Percentiles rank a stretch among this genome's conserved stretches.
phyloP scores from a whole-genome alignment of 2,329 filamentous ascomycete genomes.

The Emergomyces orientalis region DNA sequence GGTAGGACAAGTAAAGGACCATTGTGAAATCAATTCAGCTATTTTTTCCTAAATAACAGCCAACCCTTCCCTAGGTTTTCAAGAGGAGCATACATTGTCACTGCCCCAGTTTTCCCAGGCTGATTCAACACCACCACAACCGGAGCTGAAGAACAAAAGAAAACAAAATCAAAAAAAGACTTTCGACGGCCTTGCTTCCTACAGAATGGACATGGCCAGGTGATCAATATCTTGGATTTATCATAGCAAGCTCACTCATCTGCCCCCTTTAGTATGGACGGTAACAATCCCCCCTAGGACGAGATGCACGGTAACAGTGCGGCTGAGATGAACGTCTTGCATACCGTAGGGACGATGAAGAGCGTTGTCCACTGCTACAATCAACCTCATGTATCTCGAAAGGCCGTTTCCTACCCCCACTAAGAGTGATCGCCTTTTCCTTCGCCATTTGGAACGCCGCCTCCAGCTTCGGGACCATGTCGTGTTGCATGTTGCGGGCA shows the following conservation, averaged over 20 bases:
- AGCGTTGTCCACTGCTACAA: background rate
- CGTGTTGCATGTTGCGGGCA: conserved; percentile 20
- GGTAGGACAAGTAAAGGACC: too few species aligned
- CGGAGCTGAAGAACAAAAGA: background rate
- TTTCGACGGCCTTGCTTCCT: background rate
- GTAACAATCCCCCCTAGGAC: background rate
- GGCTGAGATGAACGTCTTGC: background rate
- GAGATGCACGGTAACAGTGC: background rate
- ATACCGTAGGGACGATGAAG: background rate
- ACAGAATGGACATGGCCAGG: background rate
- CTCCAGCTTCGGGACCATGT: conserved; percentile 27
- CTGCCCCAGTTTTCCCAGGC: too few species aligned
- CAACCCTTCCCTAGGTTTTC: background rate
- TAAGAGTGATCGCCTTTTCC: conserved; percentile 27
- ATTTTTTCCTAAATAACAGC: background rate
- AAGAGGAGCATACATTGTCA: too few species aligned
- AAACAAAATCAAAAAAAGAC: background rate
- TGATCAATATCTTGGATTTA: background rate
- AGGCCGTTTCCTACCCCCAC: conserved; percentile 32
- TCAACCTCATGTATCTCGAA: conserved; percentile 15
- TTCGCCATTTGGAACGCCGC: conserved; percentile 27
- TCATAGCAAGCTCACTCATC: background rate
- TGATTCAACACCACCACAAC: too few species aligned
- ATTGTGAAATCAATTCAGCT: background rate
- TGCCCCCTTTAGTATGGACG: background rate